Evolutionary conservation across 2,329 filamentous ascomycete species (phyloP).

Genomic region (Pseudogymnoascus sp.): DNA sequence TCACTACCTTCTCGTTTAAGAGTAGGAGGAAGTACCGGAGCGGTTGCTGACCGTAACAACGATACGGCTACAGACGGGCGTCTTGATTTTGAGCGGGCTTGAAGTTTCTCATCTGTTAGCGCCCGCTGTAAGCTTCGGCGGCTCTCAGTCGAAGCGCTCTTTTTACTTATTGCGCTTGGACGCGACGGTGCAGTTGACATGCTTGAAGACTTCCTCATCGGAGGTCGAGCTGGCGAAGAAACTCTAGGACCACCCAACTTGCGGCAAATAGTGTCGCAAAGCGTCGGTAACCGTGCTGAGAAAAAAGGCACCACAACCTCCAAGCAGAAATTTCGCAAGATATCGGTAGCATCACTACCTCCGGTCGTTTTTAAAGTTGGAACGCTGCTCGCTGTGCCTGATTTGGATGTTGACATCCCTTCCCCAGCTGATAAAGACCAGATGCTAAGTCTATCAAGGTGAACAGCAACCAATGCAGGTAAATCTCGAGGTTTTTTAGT

Average conservation of each 20-base stretch:
- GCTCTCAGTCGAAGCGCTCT: slow-evolving; percentile 36
- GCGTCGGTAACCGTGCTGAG: slow-evolving; percentile 64
- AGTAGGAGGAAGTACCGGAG: slow-evolving; percentile 48
- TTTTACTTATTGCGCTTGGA: slow-evolving; percentile 46
- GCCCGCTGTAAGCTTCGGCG: slow-evolving; percentile 54
- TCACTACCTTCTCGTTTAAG: slow-evolving; percentile 67
- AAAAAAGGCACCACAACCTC: slow-evolving; percentile 80
- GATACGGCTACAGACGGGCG: slow-evolving; percentile 53
- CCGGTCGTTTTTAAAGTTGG: background rate
- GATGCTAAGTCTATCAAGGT: slow-evolving; percentile 72
- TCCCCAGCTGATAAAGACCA: slow-evolving; percentile 52
- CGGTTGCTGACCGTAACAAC: slow-evolving; percentile 62
- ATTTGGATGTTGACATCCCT: slow-evolving; percentile 13
- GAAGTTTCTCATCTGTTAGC: slow-evolving; percentile 49
- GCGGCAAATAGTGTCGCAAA: slow-evolving; percentile 63
- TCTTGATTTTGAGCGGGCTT: slow-evolving; percentile 45
- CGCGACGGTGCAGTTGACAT: slow-evolving; percentile 38
- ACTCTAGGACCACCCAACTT: slow-evolving; percentile 68
- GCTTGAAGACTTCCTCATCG: slow-evolving; percentile 37
- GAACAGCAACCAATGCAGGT: slow-evolving; percentile 59
- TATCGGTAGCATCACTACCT: slow-evolving; percentile 39
- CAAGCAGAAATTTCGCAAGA: slow-evolving; percentile 67
- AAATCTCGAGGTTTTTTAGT: slow-evolving; percentile 47
- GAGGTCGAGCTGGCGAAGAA: slow-evolving; percentile 48
- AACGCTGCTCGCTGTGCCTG: slow-evolving; percentile 12